Percentiles rank a stretch among this genome's conserved stretches.
Conservation (phyloP, 169 alveolate genomes). For the Neospora caninum region DNA sequence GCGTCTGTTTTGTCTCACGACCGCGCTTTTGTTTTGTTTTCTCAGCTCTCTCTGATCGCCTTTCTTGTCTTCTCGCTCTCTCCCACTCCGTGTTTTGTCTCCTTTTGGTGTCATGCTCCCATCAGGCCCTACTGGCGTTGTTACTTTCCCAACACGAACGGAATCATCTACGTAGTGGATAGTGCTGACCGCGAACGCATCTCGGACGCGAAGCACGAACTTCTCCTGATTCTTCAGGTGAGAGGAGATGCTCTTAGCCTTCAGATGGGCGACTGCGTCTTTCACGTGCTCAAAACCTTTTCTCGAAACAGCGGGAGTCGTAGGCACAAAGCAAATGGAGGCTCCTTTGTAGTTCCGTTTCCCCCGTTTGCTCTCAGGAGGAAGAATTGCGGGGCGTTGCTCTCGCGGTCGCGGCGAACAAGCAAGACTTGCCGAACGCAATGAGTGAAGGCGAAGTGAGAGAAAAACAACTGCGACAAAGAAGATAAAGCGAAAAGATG, state of each 20-base stretch:
- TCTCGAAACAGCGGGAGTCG: too few species aligned
- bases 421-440: constrained; percentile 93
- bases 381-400: constrained; percentile 94
- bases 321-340: too few species aligned
- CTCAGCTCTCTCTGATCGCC: neutral
- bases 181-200: constrained; percentile 94
- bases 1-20: neutral
- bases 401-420: constrained; percentile 94
- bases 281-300: too few species aligned
- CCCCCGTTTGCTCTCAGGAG: constrained; percentile 75
- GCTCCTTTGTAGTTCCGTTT: too few species aligned
- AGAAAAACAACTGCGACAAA: neutral
- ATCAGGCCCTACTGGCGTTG: constrained; percentile 95
- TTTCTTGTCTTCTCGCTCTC: neutral
- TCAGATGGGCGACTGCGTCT: neutral
- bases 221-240: constrained; percentile 72
- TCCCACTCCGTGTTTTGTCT: too few species aligned
- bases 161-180: constrained; percentile 96
- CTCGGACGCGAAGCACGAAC: constrained; percentile 82
- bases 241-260: neutral
- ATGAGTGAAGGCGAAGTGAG: constrained; percentile 87
- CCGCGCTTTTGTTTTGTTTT: neutral
- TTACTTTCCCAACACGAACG: constrained; percentile 94
- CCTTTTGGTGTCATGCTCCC: too few species aligned
- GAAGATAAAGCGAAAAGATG: neutral